Percentiles rank a stretch among this genome's conserved stretches.
Conservation (phyloP, 1,139 yeast species). For the Geotrichum phurueaensis region DNA sequence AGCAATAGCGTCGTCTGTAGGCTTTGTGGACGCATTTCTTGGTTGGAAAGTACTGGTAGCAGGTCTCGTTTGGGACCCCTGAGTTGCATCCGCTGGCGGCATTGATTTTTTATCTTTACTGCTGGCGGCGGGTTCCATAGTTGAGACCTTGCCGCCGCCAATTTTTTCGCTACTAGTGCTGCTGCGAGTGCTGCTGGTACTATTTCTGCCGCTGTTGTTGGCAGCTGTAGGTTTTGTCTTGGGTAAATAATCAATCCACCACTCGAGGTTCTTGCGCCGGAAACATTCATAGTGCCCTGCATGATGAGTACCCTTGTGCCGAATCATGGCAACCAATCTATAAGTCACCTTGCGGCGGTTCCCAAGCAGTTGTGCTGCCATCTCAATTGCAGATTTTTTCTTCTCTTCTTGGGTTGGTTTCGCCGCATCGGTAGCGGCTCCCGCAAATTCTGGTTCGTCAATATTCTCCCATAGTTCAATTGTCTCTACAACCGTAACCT, state of each 20-base stretch:
- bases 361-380: slow-evolving; percentile 6
- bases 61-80: not conserved
- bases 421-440: slow-evolving; percentile 32
- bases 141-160: not conserved
- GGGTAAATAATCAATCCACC: slow-evolving; percentile 24
- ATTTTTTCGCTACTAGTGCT: not conserved
- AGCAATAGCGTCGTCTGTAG: too few species aligned
- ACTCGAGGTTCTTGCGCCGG: slow-evolving; percentile 30
- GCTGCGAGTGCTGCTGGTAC: not conserved
- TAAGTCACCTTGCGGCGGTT: slow-evolving; percentile 36
- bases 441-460: slow-evolving; percentile 26
- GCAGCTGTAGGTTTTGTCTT: not conserved
- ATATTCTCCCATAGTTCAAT: slow-evolving; percentile 39
- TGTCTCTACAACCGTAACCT: slow-evolving; percentile 57
- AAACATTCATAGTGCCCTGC: slow-evolving; percentile 65
- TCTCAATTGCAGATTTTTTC: slow-evolving; percentile 20
- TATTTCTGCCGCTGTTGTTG: not conserved
- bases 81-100: not conserved
- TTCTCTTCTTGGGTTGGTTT: slow-evolving; percentile 25
- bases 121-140: not conserved
- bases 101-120: not conserved
- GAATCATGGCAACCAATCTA: slow-evolving; percentile 61
- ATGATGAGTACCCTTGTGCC: slow-evolving; percentile 84
- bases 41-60: not conserved
- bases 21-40: not conserved